Evolutionary conservation across 345 rosid species (phyloP), one percentile per base, ranked within the genome.

Genomic region (Luvunga scandens): DNA sequence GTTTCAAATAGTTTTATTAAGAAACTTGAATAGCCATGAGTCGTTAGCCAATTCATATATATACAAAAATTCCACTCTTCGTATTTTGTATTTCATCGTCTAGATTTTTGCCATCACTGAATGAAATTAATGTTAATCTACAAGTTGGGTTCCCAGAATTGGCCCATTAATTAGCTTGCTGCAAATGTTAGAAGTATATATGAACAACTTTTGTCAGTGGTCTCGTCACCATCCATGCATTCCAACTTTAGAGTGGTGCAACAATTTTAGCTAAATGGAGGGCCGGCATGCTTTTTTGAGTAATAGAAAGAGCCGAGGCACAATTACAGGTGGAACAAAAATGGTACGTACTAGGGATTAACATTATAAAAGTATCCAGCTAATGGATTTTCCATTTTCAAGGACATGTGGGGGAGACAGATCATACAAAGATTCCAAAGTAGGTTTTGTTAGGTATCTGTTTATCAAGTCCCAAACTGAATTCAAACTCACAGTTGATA

Each of bases 201-300:
- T 45, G 50, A 45, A 3, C 50, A 12, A 64, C 3, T 64, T 45
- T 12, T 33, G 22, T 64, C 64, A 70, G 61, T 48, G 69, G 71
- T 75, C 71, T 45, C 5, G 18, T 12, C 50, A 45, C 77, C 38
- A 75, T 75, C 78, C 48, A 64, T 64, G 60, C 78, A 75, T 64
- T 64, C 71, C 13, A 64, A 42, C 31, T 64, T 45, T 62, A 18
- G 27, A 39, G 69, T 39, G 69, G 38, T 45, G 56, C 77, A 73
- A 73, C 27, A 1, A 25, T 18, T 74, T 34, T 59, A 62, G 42
- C 10, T 42, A 6, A 63, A 28, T 34, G 42, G 38, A 16, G 36
- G 66, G 28, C 56, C 34, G 67, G 55, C 67, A 9, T 33, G 0
- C 5, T 25, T 36, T 62, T 25, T 25, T 12, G 6, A 28, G 27